phyloP scores from a whole-genome alignment of 2,329 filamentous ascomycete species.

The Lachnellula arida region DNA sequence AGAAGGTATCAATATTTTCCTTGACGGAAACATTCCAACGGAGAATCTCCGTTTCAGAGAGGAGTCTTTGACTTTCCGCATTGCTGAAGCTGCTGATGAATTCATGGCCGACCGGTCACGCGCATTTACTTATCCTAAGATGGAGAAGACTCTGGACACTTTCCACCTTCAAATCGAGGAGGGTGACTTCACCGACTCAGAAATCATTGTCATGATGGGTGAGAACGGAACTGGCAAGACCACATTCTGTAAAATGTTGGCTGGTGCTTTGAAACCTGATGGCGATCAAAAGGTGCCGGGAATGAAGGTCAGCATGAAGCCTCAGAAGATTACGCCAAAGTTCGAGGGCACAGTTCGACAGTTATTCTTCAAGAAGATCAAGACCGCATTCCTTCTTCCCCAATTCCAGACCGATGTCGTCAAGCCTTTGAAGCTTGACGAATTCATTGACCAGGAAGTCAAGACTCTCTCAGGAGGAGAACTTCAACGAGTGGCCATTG shows the following conservation, averaged over 20 bases:
- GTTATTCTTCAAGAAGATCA: slow-evolving; percentile 99
- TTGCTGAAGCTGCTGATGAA: slow-evolving; percentile 84
- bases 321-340: slow-evolving; percentile 98
- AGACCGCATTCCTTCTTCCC: slow-evolving; percentile 89
- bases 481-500: slow-evolving; percentile 97
- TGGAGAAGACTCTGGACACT: slow-evolving; percentile 87
- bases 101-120: slow-evolving; percentile 79
- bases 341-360: slow-evolving; percentile 95
- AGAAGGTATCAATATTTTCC: slow-evolving; percentile 99
- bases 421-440: slow-evolving; percentile 97
- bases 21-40: slow-evolving; percentile 95
- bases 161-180: slow-evolving; percentile 80
- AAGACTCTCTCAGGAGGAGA: slow-evolving; percentile 99
- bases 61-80: slow-evolving; percentile 92
- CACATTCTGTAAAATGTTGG: slow-evolving; percentile 94
- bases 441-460: slow-evolving; percentile 99
- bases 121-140: slow-evolving; percentile 80
- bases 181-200: slow-evolving; percentile 92
- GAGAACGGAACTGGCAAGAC: slow-evolving; percentile 99
- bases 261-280: slow-evolving; percentile 90
- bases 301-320: slow-evolving; percentile 99
- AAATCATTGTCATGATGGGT: slow-evolving; percentile 99
- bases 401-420: slow-evolving; percentile 99
- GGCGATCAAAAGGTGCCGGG: slow-evolving; percentile 71
- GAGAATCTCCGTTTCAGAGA: slow-evolving; percentile 98